A percentile compares a stretch with the other conserved stretches of the same genome.
Evolutionary conservation across 306 rosid genomes (phyloP).

Genomic region (Vachellia pachyceras): DNA sequence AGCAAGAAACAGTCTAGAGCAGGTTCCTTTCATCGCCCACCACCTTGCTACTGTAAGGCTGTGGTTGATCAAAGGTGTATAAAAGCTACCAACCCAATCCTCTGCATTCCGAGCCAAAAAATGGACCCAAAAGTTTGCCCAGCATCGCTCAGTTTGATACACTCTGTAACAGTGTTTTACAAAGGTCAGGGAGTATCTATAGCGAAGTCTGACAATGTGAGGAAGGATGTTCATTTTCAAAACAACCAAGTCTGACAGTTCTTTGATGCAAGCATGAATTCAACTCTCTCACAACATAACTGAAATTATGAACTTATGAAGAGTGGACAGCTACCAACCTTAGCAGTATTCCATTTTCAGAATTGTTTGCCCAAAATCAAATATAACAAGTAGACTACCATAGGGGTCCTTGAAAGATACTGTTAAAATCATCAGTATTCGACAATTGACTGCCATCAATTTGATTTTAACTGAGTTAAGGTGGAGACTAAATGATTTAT

Average conservation of each 20-base stretch:
- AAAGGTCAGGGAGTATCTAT: slow-evolving; percentile 7
- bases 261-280: slow-evolving; percentile 1
- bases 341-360: not conserved
- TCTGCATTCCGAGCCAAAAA: not conserved
- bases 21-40: not conserved
- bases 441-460: not conserved
- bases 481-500: not conserved
- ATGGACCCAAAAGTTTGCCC: not conserved
- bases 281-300: not conserved
- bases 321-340: not conserved
- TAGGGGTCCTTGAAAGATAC: not conserved
- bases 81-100: not conserved
- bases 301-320: not conserved
- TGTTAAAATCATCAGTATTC: not conserved
- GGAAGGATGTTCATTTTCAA: not conserved
- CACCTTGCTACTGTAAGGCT: too few relatives aligned
- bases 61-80: too few relatives aligned
- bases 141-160: slow-evolving; percentile 6
- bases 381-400: not conserved
- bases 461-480: not conserved
- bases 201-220: not conserved
- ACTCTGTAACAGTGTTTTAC: not conserved
- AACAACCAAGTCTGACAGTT: slow-evolving; percentile 1
- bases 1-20: not conserved
- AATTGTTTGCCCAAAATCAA: not conserved